A percentile compares a stretch with the other conserved stretches of the same genome.
phyloP scores from a whole-genome alignment of 495 filamentous ascomycete genomes.

The Annulohypoxylon nitens region DNA sequence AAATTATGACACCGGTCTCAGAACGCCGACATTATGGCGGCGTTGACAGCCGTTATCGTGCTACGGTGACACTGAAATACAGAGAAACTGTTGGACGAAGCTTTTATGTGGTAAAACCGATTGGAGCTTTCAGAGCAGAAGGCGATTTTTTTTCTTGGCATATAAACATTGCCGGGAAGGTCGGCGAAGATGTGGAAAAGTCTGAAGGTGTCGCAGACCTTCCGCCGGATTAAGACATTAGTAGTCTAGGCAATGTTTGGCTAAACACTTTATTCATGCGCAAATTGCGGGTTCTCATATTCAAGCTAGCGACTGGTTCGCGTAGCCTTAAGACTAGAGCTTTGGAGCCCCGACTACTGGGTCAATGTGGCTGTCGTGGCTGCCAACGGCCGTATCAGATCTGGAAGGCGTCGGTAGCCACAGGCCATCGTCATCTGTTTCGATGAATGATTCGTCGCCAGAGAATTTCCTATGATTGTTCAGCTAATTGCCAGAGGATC shows the following conservation, averaged over 20 bases:
- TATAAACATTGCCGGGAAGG: not conserved
- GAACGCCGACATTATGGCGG: conserved; percentile 4
- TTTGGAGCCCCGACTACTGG: conserved; percentile 33
- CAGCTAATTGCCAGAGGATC: conserved; percentile 41
- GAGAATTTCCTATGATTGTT: conserved; percentile 72
- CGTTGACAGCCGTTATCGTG: conserved; percentile 27
- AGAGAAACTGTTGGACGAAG: conserved; percentile 2
- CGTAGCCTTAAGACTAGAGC: conserved; percentile 28
- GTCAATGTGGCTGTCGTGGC: conserved; percentile 20
- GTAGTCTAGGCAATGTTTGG: conserved; percentile 3
- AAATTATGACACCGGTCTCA: conserved; percentile 26
- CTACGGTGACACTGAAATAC: conserved; percentile 26
- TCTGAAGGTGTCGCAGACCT: conserved; percentile 7
- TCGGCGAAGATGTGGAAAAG: not conserved
- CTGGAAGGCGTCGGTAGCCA: conserved; percentile 29
- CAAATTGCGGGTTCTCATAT: conserved; percentile 8
- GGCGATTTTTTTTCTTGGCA: not conserved
- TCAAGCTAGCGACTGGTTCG: not conserved
- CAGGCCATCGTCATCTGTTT: conserved; percentile 36
- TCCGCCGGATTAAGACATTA: conserved; percentile 1
- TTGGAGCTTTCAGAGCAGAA: not conserved
- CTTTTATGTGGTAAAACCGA: not conserved
- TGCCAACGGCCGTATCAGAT: conserved; percentile 13
- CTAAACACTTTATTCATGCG: not conserved
- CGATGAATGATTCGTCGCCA: conserved; percentile 78